Evolutionary conservation across 495 filamentous ascomycete species (phyloP), one percentile per base, ranked within the genome.

Genomic region (Trichoderma orchidacearum): DNA sequence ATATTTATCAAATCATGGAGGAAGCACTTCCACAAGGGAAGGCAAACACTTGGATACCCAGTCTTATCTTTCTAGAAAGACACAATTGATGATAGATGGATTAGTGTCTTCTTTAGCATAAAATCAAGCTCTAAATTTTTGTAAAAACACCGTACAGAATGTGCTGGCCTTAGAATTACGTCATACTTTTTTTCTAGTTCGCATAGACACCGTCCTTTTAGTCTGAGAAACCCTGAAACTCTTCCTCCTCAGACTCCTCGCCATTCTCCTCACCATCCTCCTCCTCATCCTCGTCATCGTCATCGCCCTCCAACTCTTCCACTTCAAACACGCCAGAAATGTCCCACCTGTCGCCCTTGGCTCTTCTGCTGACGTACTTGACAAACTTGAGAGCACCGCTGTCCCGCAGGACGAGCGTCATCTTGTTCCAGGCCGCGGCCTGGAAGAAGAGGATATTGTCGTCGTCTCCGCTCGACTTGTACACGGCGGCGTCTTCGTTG

Each of bases 261-360:
- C 61, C 0, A 59, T 62, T 64, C 28, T 55, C 59, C 29, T 56
- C 68, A 1, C 60, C 68, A 0, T 60, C 68, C 0, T 53, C 54
- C 0, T 56, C 64, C 0, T 66, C 67, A 3, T 61, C 66, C 0
- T 21, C 72, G 13, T 73, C 73, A 13, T 69, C 71, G n/a, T 70
- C 70, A 27, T 61, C 66, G 13, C 64, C 67, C 0, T 64, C 67
- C 9, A 65, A 54, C 45, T 71, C 66, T 50, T 70, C 70, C 1
- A 87, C 82, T 56, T 78, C 79, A 66, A 78, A 85, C 17, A 72
- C 83, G 1, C 83, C 94, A 34, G 78, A 80, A 29, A 96, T 71
- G 74, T 99, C 93, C 91, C 92, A 99, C 34, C 93, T 78, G 70
- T 96, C 94, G 15, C 93, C 92, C 64, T 80, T 80, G 3, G 93